Evolutionary conservation across 768 basidiomycete species (phyloP), one percentile per base, ranked within the genome.

Genomic region (Neoboletus subvelutipes): DNA sequence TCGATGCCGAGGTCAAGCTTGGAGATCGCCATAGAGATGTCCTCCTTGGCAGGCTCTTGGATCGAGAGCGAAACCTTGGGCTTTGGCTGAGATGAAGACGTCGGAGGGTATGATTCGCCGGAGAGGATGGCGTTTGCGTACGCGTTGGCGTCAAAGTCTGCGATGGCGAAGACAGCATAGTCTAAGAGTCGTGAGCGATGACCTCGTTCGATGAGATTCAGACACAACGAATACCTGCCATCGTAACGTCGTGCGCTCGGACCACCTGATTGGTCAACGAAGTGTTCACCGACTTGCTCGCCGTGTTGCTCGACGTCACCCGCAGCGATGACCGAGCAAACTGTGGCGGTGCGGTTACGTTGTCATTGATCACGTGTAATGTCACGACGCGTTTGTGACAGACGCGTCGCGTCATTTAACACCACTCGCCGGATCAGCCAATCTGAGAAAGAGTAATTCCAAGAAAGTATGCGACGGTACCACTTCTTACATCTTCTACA

Each of bases 111-210:
- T 0, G 84, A 69, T 62, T 94, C 88, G 26, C 92, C 90, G 5
- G 94, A 88, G 24, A 98, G 80, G 52, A 96, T 82, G 17, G 92
- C 86, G 71, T 94, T 94, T 3, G 95, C 95, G 69, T 95, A 97
- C 41, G 90, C 88, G 66, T 91, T 89, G 17, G 92, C 80, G 69
- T 96, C 88, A 71, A 98, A 98, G 34, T 85, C 79, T 2, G 84
- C 70, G 41, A 75, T 79, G 29, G 90, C 78, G 67, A 97, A 98
- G 45, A 87, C 80, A 17, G 85, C 69, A 66, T 94, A 89, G 61
- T 94, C 92, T 87, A 29, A 18, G 22, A 9, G 39, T 11, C 26
- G n/a, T 58, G 41, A 64, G 55, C 26, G 34, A 42, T 24, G 36
- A 31, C 15, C 24, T 24, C 31, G 33, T 45, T 11, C 41, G 29